Conservation (phyloP, 805 yeast species). For the Candida rishiriensis region DNA sequence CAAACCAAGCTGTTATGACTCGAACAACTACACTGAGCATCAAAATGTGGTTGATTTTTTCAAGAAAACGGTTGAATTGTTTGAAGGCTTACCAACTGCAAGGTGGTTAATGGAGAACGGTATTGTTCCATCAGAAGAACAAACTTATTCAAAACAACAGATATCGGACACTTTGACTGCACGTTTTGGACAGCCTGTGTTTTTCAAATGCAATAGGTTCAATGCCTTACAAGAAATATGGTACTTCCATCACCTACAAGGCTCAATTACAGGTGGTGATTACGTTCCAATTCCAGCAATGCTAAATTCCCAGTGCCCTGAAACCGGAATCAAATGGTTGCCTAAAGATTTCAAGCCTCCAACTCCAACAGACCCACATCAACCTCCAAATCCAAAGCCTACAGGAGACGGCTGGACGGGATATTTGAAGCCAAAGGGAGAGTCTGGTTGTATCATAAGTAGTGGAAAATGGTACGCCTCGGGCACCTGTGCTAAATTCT, state of each 20-base stretch:
- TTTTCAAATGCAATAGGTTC: slow-evolving; percentile 53
- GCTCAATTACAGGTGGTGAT: slow-evolving; percentile 63
- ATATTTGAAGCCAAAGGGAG: slow-evolving; percentile 42
- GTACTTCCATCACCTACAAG: slow-evolving; percentile 76
- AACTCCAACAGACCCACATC: slow-evolving; percentile 23
- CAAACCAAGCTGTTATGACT: slow-evolving; percentile 63
- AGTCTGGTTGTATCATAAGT: slow-evolving; percentile 74
- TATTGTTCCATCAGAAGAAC: slow-evolving; percentile 57
- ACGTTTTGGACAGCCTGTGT: slow-evolving; percentile 53
- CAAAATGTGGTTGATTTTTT: slow-evolving; percentile 67
- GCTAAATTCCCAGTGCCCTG: slow-evolving; percentile 60
- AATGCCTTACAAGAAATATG: slow-evolving; percentile 60
- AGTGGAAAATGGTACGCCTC: slow-evolving; percentile 79
- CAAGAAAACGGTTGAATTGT: slow-evolving; percentile 54
- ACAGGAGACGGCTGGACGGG: slow-evolving; percentile 39
- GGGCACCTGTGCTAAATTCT: slow-evolving; percentile 84
- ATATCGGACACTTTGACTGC: slow-evolving; percentile 48
- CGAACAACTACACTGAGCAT: slow-evolving; percentile 21
- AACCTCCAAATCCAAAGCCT: slow-evolving; percentile 24
- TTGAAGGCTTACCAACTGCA: slow-evolving; percentile 59
- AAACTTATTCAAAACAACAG: slow-evolving; percentile 53
- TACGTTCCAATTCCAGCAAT: slow-evolving; percentile 61
- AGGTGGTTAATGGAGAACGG: slow-evolving; percentile 63
- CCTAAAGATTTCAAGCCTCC: slow-evolving; percentile 50
- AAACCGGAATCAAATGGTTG: slow-evolving; percentile 58